These are phyloP conservation scores for Didymella glomerata DNA, from an alignment of 2,329 filamentous ascomycete genomes.

Conservation along the genomic window DNA sequence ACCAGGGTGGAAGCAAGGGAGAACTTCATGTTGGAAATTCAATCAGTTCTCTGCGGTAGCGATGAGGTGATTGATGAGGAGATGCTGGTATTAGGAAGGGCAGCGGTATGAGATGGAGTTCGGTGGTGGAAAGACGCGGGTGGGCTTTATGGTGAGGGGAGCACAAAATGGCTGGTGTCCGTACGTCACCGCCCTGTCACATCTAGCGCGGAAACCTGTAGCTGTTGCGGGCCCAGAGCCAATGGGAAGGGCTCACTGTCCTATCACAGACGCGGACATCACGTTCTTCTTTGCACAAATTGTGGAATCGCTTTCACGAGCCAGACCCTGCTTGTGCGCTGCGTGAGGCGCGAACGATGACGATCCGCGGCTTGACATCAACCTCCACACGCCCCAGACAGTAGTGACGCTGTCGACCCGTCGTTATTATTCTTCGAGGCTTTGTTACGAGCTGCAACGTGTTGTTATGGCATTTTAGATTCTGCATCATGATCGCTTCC, in stretches of 20 bases:
- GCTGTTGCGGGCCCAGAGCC: conserved; percentile 29
- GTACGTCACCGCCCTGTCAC: conserved; percentile 32
- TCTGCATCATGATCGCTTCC: conserved; percentile 34
- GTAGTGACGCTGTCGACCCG: conserved; percentile 9
- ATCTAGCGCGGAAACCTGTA: conserved; percentile 28
- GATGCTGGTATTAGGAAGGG: conserved; percentile 19
- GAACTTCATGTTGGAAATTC: conserved; percentile 74
- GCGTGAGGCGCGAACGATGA: conserved; percentile 3
- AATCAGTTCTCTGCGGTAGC: conserved; percentile 25
- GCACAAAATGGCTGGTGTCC: conserved; percentile 38
- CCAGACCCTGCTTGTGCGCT: conserved; percentile 16
- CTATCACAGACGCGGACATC: conserved; percentile 23
- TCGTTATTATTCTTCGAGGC: conserved; percentile 6
- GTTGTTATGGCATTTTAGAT: conserved; percentile 40
- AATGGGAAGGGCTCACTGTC: conserved; percentile 31
- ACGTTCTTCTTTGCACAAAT: conserved; percentile 32
- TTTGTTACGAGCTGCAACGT: conserved; percentile 11
- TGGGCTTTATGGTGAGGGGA: conserved; percentile 37
- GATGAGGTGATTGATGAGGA: conserved; percentile 32
- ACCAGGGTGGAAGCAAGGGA: conserved; percentile 72
- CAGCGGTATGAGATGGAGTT: conserved; percentile 19
- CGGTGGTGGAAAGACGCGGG: conserved; percentile 18
- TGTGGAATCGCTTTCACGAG: conserved; percentile 31
- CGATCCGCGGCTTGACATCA: conserved; percentile 17
- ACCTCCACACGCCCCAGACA: conserved; percentile 1